Conservation (phyloP, 2,329 filamentous ascomycete species). For the Verticillium nubilum region DNA sequence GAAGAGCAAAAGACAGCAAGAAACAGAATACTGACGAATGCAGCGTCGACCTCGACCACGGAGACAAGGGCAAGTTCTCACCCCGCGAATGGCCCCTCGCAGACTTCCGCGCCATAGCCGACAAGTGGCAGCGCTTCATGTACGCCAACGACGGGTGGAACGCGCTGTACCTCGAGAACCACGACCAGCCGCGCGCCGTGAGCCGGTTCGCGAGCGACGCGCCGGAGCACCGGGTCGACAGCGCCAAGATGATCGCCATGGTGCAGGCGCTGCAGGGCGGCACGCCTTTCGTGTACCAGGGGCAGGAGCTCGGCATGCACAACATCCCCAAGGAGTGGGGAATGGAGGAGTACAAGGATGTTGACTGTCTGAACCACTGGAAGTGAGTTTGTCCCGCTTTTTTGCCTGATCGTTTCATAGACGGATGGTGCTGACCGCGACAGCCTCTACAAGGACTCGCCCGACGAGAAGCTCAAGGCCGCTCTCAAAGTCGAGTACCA, state of each 20-base stretch:
- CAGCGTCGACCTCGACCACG: constrained; percentile 45
- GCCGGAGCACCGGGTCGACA: constrained; percentile 40
- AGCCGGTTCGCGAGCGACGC: constrained; percentile 47
- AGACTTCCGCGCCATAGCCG: constrained; percentile 45
- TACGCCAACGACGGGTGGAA: constrained; percentile 58
- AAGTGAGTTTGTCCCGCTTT: constrained; percentile 20
- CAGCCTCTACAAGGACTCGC: constrained; percentile 30
- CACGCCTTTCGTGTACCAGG: constrained; percentile 64
- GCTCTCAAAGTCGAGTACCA: constrained; percentile 41
- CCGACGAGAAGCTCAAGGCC: constrained; percentile 30
- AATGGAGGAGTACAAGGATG: constrained; percentile 63
- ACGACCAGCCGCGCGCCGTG: constrained; percentile 58
- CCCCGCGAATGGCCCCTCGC: constrained; percentile 38
- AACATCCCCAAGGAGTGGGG: constrained; percentile 57
- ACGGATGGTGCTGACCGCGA: constrained; percentile 2
- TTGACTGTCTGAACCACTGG: constrained; percentile 52
- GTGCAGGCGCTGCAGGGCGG: constrained; percentile 54
- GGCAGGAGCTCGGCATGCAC: constrained; percentile 63
- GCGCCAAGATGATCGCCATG: constrained; percentile 55
- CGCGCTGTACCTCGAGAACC: constrained; percentile 60
- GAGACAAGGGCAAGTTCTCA: constrained; percentile 36
- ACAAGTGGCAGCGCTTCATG: constrained; percentile 57
- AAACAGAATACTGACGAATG: constrained; percentile 2
- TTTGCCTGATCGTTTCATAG: not conserved
- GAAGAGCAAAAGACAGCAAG: not conserved